Evolutionary conservation across 345 rosid genomes (phyloP).

Genomic region (Nephelium lappaceum): DNA sequence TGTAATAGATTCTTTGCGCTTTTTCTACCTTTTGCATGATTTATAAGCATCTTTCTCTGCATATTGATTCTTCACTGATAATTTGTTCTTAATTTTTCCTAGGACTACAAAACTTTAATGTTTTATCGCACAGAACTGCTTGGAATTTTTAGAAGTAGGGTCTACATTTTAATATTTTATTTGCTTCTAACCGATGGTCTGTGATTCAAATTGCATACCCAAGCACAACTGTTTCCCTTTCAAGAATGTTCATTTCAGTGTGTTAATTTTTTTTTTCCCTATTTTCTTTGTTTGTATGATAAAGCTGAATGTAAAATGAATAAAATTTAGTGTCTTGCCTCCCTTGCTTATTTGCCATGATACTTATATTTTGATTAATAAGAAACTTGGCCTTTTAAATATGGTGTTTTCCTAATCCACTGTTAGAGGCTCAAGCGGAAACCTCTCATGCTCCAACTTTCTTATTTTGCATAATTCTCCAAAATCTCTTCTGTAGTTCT

Average conservation of each 20-base stretch:
- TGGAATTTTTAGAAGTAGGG: background rate
- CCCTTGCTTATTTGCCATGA: background rate
- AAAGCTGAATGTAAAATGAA: background rate
- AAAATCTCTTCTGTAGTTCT: background rate
- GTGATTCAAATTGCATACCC: background rate
- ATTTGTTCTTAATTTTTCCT: background rate
- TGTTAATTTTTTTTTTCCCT: too few relatives aligned
- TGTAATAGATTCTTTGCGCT: slow-evolving; percentile 8
- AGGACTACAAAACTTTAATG: background rate
- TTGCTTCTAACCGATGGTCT: background rate
- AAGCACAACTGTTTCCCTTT: background rate
- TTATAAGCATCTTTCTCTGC: slow-evolving; percentile 2
- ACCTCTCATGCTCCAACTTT: background rate
- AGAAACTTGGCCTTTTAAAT: background rate
- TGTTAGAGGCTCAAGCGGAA: background rate
- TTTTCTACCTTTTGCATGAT: slow-evolving; percentile 10
- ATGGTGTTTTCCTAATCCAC: background rate
- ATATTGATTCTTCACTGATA: background rate
- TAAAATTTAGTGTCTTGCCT: background rate
- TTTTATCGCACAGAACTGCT: background rate
- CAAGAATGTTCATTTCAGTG: background rate
- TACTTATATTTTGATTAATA: background rate
- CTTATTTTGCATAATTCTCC: background rate
- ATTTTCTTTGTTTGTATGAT: background rate
- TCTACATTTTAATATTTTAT: background rate